Evolutionary conservation across 2,329 filamentous ascomycete genomes (phyloP).

Genomic region (Ceratocystiopsis sp.): DNA sequence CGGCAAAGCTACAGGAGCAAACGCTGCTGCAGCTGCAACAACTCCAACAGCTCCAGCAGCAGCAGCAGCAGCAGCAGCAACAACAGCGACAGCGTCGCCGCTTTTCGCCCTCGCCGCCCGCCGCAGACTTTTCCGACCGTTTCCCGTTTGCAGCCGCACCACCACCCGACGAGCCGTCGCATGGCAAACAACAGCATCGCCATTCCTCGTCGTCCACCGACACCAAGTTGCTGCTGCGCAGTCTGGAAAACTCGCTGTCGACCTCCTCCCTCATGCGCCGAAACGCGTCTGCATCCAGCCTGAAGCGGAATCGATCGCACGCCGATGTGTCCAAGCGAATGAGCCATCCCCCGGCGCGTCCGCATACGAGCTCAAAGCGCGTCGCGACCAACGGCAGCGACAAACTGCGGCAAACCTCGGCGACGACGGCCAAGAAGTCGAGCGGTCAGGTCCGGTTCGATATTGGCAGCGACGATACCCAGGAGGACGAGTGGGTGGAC

Average conservation of each 20-base stretch:
- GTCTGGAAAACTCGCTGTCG: slow-evolving; percentile 24
- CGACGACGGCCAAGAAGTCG: slow-evolving; percentile 6
- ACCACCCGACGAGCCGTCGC: slow-evolving; percentile 1
- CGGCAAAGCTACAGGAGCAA: slow-evolving; percentile 10
- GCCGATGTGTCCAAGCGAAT: slow-evolving; percentile 33
- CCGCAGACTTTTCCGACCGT: slow-evolving; percentile 17
- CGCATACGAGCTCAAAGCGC: slow-evolving; percentile 29
- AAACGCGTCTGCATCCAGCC: slow-evolving; percentile 34
- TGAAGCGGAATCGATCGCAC: slow-evolving; percentile 45
- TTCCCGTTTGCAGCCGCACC: slow-evolving; percentile 6
- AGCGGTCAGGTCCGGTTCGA: slow-evolving; percentile 42
- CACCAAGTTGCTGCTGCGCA: slow-evolving; percentile 24
- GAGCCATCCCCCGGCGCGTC: slow-evolving; percentile 23
- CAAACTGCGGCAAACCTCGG: slow-evolving; percentile 6
- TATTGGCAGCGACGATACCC: slow-evolving; percentile 30
- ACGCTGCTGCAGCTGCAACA: slow-evolving; percentile 4
- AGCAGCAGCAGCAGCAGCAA: slow-evolving; percentile 11
- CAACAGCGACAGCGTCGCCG: slow-evolving; percentile 19
- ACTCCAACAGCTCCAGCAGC: slow-evolving; percentile 1
- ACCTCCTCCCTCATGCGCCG: slow-evolving; percentile 31
- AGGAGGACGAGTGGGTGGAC: slow-evolving; percentile 49
- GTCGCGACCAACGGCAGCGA: slow-evolving; percentile 26
- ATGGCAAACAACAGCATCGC: slow-evolving; percentile 20
- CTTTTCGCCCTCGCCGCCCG: slow-evolving; percentile 20
- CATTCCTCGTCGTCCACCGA: slow-evolving; percentile 32